Conservation (phyloP, 1,284 basidiomycete species). For the Microbotryum silenes-acaulis region DNA sequence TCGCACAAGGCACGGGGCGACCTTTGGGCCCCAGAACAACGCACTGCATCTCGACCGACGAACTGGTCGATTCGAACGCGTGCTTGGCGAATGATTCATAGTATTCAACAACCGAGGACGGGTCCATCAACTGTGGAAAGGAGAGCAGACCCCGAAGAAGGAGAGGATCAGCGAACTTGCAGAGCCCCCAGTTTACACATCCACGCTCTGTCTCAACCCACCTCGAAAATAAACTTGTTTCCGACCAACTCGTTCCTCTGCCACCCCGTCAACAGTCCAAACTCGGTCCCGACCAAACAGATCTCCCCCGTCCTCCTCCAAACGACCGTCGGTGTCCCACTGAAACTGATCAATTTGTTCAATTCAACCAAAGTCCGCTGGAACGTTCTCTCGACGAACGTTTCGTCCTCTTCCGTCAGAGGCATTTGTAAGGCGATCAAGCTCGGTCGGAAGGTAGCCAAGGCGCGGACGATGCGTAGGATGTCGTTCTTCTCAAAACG, state of each 20-base stretch:
- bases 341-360: slow-evolving; percentile 92
- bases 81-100: slow-evolving; percentile 92
- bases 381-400: slow-evolving; percentile 88
- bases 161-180: background rate
- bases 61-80: slow-evolving; percentile 87
- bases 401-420: slow-evolving; percentile 78
- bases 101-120: slow-evolving; percentile 64
- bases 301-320: slow-evolving; percentile 98
- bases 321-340: slow-evolving; percentile 97
- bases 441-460: slow-evolving; percentile 89
- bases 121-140: slow-evolving; percentile 31
- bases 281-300: slow-evolving; percentile 90
- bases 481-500: slow-evolving; percentile 96
- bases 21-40: slow-evolving; percentile 73
- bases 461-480: slow-evolving; percentile 81
- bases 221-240: slow-evolving; percentile 77
- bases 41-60: slow-evolving; percentile 82
- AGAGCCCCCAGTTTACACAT: background rate
- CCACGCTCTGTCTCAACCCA: slow-evolving; percentile 36
- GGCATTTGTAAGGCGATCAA: slow-evolving; percentile 96
- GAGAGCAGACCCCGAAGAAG: background rate
- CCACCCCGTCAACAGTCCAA: slow-evolving; percentile 88
- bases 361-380: slow-evolving; percentile 89
- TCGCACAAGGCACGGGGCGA: slow-evolving; percentile 74
- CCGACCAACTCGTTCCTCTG: slow-evolving; percentile 73